Evolutionary conservation across 2,329 filamentous ascomycete species (phyloP).

Genomic region (Xylaria sp.): DNA sequence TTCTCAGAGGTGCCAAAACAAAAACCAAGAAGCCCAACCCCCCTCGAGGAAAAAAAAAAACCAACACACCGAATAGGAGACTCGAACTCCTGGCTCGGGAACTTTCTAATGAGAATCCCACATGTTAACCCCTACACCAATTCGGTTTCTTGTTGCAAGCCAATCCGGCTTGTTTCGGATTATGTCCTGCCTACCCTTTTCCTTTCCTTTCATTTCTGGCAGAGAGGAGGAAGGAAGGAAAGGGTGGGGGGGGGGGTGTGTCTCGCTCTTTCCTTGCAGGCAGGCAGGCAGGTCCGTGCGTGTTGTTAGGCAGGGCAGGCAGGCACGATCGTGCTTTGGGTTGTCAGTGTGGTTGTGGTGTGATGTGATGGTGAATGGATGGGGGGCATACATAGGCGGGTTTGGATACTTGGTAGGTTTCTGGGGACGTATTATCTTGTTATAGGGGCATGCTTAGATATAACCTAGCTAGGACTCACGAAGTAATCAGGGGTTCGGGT

Average conservation of each 20-base stretch:
- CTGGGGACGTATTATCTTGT: too few relatives aligned
- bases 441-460: too few relatives aligned
- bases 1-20: too few relatives aligned
- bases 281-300: neutral
- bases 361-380: too few relatives aligned
- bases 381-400: too few relatives aligned
- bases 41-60: neutral
- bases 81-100: constrained; percentile 16
- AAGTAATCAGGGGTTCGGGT: neutral
- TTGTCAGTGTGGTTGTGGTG: too few relatives aligned
- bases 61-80: constrained; percentile 19
- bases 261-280: neutral
- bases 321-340: too few relatives aligned
- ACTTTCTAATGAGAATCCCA: constrained; percentile 11
- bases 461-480: too few relatives aligned
- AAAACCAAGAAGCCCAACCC: neutral
- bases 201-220: neutral
- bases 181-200: neutral
- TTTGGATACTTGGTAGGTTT: too few relatives aligned
- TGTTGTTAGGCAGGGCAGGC: neutral
- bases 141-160: constrained; percentile 4
- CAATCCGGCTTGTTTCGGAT: neutral
- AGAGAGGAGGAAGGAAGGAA: neutral
- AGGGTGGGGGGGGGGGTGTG: neutral
- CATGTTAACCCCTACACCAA: constrained; percentile 21